Percentiles rank a stretch among this genome's conserved stretches.
Evolutionary conservation across 2,329 filamentous ascomycete genomes (phyloP).

Genomic region (Ceratocystis papillata): DNA sequence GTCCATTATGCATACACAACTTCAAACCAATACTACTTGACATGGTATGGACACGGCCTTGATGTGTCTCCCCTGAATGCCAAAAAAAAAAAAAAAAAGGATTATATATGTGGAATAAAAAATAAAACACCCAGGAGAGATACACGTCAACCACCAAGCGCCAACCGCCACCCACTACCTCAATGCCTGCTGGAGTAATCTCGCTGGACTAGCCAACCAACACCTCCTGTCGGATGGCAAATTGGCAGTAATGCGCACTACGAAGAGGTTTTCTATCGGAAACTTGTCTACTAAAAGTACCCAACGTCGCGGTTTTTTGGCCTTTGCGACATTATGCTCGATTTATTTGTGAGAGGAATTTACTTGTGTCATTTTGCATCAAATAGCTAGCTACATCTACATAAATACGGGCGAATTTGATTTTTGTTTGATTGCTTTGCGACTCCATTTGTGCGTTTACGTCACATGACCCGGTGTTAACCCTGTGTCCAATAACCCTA

Average conservation of each 20-base stretch:
- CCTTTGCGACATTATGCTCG: background rate
- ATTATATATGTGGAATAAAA: too few species aligned
- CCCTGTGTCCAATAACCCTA: background rate
- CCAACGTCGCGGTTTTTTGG: background rate
- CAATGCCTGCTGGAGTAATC: background rate
- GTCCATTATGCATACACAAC: background rate
- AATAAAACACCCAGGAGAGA: background rate
- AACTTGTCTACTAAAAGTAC: background rate
- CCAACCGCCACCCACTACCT: background rate
- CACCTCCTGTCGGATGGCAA: too few species aligned
- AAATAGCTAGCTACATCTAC: background rate
- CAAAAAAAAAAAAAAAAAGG: background rate
- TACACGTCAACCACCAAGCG: background rate
- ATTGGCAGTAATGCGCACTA: too few species aligned
- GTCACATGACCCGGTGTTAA: background rate
- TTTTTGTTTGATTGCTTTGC: background rate
- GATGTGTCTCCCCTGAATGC: background rate
- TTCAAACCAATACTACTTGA: background rate
- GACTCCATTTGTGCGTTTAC: background rate
- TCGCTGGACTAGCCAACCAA: background rate
- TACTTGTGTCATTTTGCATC: background rate
- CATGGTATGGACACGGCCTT: background rate
- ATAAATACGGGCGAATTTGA: background rate
- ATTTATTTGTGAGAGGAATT: background rate
- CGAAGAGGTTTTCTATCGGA: background rate